Base-by-base conservation (phyloP, 495 filamentous ascomycete species). In the Aspergillus homomorphus region DNA sequence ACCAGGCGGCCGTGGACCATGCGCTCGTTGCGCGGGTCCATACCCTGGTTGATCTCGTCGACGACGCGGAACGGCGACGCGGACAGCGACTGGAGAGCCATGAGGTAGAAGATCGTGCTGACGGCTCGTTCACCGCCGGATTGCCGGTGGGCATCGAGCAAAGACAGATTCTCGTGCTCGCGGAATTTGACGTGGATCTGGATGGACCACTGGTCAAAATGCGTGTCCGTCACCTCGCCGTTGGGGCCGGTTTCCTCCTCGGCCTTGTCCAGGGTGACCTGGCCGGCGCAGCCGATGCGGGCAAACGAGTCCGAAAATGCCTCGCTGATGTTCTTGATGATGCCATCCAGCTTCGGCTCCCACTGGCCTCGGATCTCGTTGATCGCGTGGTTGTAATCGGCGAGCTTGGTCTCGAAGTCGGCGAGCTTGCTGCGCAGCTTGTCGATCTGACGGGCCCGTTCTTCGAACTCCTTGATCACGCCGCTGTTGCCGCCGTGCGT, bases 41-140 rank as follows among this genome's bases (percentile, higher is more conserved):
- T 98, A 59, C 94, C 94, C 77, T 98, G 94, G 66, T 98, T 98
- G 77, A 98, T 98, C 74, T 98, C 94, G 75, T 98, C 94, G 54
- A 99, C 94, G 43, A 98, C 94, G 54, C 94, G 92, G 86, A 99
- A 99, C n/a, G 94, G 94, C 2, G 91, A 89, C 61, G 90, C 90
- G 3, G 94, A 92, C 62, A 98, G 86, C 18, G 89, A 89, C 71
- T 99, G 94, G 9, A 99, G 82, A 1, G 95, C 90, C 93, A 99
- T 98, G 60, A 99, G 90, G 73, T 97, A 99, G 82, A 97, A 99
- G 68, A 99, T 96, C 2, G 94, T 99, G 28, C 89, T 92, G 30
- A 99, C 94, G 23, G 94, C 91, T 42, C 95, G 87, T 75, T 99
- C 94, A 54, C 94, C 94, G 60, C 94, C 94, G 19, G 92, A 96